Base-by-base conservation (phyloP, 495 filamentous ascomycete genomes). In the Xylaria telfairii region DNA sequence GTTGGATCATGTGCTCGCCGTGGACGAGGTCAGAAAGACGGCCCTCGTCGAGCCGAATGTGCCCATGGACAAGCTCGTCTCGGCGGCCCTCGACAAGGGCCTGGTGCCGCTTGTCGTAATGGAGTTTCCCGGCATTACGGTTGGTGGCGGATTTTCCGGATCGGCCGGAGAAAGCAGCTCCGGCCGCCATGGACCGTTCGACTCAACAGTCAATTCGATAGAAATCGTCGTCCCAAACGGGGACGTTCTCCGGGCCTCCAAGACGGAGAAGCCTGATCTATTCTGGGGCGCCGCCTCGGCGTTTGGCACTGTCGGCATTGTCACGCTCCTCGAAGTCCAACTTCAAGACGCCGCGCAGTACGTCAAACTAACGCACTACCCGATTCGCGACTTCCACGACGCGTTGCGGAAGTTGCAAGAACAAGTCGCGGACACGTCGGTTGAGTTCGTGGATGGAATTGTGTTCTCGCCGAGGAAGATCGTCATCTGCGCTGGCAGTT, bases 121-220 rank as follows among this genome's bases (percentile, higher is more conserved):
- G 87, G 87, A 89, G 69, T 89, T 91, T 72, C 90, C 89, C 1
- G 88, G 87, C 21, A 92, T 92, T 71, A 92, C 90, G 19, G 89
- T 86, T 0, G 90, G 89, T 30, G 89, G 90, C 44, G 89, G 87
- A 0, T 92, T 87, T 77, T 83, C 86, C 28, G 89, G 89, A 7
- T 88, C 87, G 0, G 83, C 85, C 2, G 89, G 88, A 10, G 89
- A 91, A 76, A 90, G 87, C 75, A 86, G 82, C 59, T 86, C 84
- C 7, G 90, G 89, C 72, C 82, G 83, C 21, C 83, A 90, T 61
- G 90, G 90, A 1, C 85, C 84, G 69, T 92, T 92, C 68, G 85
- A 91, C 65, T 57, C 77, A 3, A 89, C 84, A 4, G 78, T 90
- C 51, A 84, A 83, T 37, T 81, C 77, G 70, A 84, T 90, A 24